Conservation (phyloP, 108 stramenopile species). For the Nannochloropsis gaditana region DNA sequence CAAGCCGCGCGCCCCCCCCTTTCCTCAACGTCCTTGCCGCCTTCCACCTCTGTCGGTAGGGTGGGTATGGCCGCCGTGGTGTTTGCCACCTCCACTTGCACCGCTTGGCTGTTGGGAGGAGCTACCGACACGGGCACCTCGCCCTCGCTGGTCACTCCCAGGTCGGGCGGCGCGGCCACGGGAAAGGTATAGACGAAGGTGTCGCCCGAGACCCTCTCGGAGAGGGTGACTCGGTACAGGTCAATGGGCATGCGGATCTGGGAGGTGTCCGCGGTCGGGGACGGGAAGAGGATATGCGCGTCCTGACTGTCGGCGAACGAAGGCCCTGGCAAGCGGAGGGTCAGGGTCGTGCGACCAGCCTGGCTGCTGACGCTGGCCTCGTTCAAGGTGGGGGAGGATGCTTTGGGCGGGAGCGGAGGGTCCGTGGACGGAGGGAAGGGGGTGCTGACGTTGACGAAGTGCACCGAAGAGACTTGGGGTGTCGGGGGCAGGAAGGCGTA, state of each 20-base stretch:
- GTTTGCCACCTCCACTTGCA: background rate
- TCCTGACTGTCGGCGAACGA: background rate
- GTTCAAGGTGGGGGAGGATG: background rate
- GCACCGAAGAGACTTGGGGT: background rate
- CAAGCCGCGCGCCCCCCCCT: too few species aligned
- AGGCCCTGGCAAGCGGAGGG: constrained; percentile 6
- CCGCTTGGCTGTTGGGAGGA: background rate
- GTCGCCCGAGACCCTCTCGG: background rate
- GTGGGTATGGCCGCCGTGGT: background rate
- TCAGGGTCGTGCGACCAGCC: background rate
- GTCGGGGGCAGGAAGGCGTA: background rate
- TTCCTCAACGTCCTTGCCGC: background rate
- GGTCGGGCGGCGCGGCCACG: background rate
- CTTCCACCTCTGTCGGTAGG: background rate
- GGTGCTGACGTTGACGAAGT: background rate
- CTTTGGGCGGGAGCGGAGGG: background rate
- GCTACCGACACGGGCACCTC: background rate
- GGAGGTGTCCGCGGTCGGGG: background rate
- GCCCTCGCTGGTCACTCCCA: background rate
- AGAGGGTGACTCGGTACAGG: background rate
- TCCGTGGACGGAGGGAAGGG: background rate
- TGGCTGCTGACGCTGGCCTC: background rate
- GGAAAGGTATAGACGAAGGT: constrained; percentile 20
- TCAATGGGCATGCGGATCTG: background rate
- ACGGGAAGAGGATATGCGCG: background rate